A percentile compares a stretch with the other conserved stretches of the same genome.
Evolutionary conservation across 169 alveolate genomes (phyloP).

Genomic region (Eimeria maxima): DNA sequence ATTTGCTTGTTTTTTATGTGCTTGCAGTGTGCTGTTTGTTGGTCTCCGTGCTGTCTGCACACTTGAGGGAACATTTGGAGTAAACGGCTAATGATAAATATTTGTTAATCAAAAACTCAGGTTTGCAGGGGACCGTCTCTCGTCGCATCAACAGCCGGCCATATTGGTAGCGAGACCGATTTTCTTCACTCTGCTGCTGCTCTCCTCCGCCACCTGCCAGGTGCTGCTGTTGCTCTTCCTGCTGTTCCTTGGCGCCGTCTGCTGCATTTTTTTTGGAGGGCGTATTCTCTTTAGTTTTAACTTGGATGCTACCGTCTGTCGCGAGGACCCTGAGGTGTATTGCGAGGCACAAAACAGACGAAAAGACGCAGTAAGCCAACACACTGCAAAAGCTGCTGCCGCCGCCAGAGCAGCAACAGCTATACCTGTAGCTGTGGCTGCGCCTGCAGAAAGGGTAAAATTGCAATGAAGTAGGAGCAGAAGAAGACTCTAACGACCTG

Average conservation of each 20-base stretch:
- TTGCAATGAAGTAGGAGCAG: background rate
- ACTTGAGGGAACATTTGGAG: conserved; percentile 48
- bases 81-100: background rate
- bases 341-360: background rate
- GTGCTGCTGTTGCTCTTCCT: background rate
- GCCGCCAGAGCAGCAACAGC: background rate
- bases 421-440: background rate
- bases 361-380: background rate
- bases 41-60: background rate
- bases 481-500: background rate
- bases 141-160: conserved; percentile 54
- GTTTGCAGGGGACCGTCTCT: conserved; percentile 23
- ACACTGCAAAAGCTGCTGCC: background rate
- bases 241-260: background rate
- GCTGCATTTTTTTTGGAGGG: background rate
- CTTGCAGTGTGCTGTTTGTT: background rate
- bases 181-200: background rate
- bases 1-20: background rate
- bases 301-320: background rate
- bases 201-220: background rate
- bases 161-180: background rate
- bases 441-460: background rate
- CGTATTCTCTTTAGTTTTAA: background rate
- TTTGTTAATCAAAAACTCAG: background rate
- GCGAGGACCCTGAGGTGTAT: conserved; percentile 47